These are phyloP conservation scores for Ogataea hybrid DNA, from an alignment of 1,139 yeast genomes.

Conservation along the genomic window DNA sequence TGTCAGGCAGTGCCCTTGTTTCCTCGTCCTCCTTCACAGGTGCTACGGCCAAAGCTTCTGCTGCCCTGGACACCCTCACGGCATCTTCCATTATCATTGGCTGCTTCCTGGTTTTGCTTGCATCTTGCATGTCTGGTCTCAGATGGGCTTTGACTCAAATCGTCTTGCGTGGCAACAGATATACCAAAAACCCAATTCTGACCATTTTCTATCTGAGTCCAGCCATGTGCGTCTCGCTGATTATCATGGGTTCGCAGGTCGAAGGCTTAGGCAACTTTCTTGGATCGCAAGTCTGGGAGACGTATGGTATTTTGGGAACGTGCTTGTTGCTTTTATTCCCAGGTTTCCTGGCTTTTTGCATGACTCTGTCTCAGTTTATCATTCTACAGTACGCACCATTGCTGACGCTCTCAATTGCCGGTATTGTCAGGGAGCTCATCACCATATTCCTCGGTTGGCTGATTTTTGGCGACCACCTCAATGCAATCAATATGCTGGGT, in stretches of 20 bases:
- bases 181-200: slow-evolving; percentile 70
- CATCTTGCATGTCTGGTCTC: slow-evolving; percentile 82
- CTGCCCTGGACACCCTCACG: slow-evolving; percentile 22
- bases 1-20: not conserved
- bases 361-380: slow-evolving; percentile 88
- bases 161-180: slow-evolving; percentile 57
- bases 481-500: slow-evolving; percentile 71
- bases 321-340: slow-evolving; percentile 66
- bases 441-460: slow-evolving; percentile 73
- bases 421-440: slow-evolving; percentile 85
- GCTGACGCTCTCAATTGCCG: slow-evolving; percentile 83
- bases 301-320: slow-evolving; percentile 54
- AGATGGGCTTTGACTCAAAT: slow-evolving; percentile 95
- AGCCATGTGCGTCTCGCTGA: slow-evolving; percentile 64
- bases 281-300: slow-evolving; percentile 59
- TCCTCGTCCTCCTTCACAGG: slow-evolving; percentile 1
- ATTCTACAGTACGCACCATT: slow-evolving; percentile 81
- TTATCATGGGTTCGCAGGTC: slow-evolving; percentile 56
- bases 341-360: slow-evolving; percentile 81
- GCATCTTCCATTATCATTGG: slow-evolving; percentile 40
- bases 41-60: slow-evolving; percentile 11
- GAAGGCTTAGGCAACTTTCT: slow-evolving; percentile 64
- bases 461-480: slow-evolving; percentile 72
- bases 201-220: slow-evolving; percentile 87
- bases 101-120: slow-evolving; percentile 66